Conservation (phyloP, 805 yeast genomes). For the Debaryomyces castellii region DNA sequence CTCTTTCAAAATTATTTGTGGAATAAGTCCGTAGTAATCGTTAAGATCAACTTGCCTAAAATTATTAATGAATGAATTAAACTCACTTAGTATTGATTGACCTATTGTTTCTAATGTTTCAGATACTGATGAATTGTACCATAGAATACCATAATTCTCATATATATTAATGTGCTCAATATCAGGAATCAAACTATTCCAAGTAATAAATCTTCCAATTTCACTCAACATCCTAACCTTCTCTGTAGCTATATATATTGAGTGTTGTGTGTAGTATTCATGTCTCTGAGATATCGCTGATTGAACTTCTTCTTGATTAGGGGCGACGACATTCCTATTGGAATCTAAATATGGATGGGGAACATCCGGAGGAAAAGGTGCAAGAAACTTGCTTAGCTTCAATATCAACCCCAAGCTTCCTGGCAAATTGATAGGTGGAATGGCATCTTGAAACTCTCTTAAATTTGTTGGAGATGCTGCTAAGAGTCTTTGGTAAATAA, state of each 20-base stretch:
- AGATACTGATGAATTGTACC: conserved; percentile 13
- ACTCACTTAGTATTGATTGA: conserved; percentile 17
- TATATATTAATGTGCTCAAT: conserved; percentile 17
- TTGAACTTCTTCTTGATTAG: no score
- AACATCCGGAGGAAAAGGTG: no score
- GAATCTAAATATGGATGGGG: no score
- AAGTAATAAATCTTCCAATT: conserved; percentile 28
- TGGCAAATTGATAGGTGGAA: conserved; percentile 23
- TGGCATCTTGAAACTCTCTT: conserved; percentile 4
- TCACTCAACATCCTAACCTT: conserved; percentile 36
- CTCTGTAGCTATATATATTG: conserved; percentile 42
- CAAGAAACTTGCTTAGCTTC: conserved; percentile 25
- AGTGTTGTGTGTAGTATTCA: conserved; percentile 39
- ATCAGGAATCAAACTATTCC: conserved; percentile 24
- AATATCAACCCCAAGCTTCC: conserved; percentile 29
- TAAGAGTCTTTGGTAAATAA: conserved; percentile 4
- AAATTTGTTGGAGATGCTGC: conserved; percentile 8
- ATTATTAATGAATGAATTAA: conserved; percentile 14
- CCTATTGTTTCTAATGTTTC: conserved; percentile 12
- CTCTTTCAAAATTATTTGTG: conserved; percentile 15
- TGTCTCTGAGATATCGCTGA: no score
- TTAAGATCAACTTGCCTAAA: conserved; percentile 10
- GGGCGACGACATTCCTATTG: no score
- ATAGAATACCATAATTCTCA: conserved; percentile 21
- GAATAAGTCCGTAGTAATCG: conserved; percentile 11